Base-by-base conservation (phyloP, 2,329 filamentous ascomycete species). In the Paecilomyces dactylethromorphus region DNA sequence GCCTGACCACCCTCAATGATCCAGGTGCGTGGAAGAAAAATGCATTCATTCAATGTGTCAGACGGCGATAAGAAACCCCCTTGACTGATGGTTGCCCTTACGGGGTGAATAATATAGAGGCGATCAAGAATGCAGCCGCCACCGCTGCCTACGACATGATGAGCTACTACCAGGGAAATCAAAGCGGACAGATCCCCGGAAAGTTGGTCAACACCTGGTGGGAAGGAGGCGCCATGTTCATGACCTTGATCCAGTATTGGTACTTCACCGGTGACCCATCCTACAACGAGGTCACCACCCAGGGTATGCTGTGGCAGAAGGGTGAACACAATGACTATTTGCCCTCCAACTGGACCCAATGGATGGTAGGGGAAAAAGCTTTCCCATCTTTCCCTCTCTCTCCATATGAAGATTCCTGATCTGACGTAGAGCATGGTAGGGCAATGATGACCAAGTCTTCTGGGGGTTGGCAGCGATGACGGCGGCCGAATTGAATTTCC, bases 401-500 rank as follows among this genome's bases (percentile, higher is more conserved):
- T n/a, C 15, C 24, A n/a, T n/a, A n/a, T 13, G 8, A 26, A 29
- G 4, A 29, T 35, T 6, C 51, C 15, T 12, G 50, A n/a, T 45
- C 32, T 57, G 29, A 57, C 45, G 3, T 4, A 11, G 26, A 54
- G 13, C 21, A 18, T 45, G 13, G 13, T 11, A 59, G 58, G 76
- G 76, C 6, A 84, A 84, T 63, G 81, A 84, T 62, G 81, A 85
- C 64, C 81, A 87, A 79, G 87, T 89, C 5, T 93, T 94, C 75
- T 95, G 91, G 91, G 89, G 84, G n/a, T 82, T 94, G 79, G 85
- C 90, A 1, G 89, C 87, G 60, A 89, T 95, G 80, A 83, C 84
- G 10, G 91, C 91, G 2, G 87, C 88, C 39, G 91, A 95, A 74
- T 84, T 87, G 66, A 86, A 86, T 62, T 93, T 89, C 67, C 87